A percentile compares a stretch with the other conserved stretches of the same genome.
phyloP scores from a whole-genome alignment of 495 filamentous ascomycete species.

The Podospora australis region DNA sequence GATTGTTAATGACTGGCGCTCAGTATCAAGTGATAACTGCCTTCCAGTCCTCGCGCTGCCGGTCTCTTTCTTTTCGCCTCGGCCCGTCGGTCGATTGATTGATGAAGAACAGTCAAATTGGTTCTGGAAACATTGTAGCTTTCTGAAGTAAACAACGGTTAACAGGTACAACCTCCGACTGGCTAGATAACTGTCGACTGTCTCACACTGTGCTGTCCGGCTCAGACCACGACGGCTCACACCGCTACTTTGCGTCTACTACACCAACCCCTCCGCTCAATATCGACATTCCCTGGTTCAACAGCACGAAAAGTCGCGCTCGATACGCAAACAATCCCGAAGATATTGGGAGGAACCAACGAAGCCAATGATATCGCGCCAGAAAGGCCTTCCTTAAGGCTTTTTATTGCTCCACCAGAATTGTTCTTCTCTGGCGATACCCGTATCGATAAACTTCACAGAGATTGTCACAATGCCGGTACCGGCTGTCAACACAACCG shows the following conservation, averaged over 20 bases:
- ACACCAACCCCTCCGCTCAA: constrained; percentile 20
- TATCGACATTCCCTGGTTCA: background rate
- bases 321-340: constrained; percentile 7
- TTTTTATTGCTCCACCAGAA: constrained; percentile 13
- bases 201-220: constrained; percentile 21
- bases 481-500: too few relatives aligned
- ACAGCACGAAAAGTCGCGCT: too few relatives aligned
- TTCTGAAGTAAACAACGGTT: background rate
- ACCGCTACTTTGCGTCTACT: constrained; percentile 30
- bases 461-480: too few relatives aligned
- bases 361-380: constrained; percentile 15
- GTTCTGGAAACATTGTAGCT: background rate
- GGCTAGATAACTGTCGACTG: too few relatives aligned
- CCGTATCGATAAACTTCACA: too few relatives aligned
- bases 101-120: too few relatives aligned
- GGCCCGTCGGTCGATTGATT: too few relatives aligned
- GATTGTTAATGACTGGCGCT: too few relatives aligned
- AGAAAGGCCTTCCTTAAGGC: constrained; percentile 6
- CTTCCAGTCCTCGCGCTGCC: too few relatives aligned
- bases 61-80: too few relatives aligned
- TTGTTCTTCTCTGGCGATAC: background rate
- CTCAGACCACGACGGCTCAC: constrained; percentile 16
- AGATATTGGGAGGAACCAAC: constrained; percentile 6
- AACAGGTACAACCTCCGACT: constrained; percentile 22
- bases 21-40: too few relatives aligned